A percentile compares a stretch with the other conserved stretches of the same genome.
These are phyloP conservation scores for Apiospora aurea DNA, from an alignment of 2,329 filamentous ascomycete genomes.

Conservation along the genomic window DNA sequence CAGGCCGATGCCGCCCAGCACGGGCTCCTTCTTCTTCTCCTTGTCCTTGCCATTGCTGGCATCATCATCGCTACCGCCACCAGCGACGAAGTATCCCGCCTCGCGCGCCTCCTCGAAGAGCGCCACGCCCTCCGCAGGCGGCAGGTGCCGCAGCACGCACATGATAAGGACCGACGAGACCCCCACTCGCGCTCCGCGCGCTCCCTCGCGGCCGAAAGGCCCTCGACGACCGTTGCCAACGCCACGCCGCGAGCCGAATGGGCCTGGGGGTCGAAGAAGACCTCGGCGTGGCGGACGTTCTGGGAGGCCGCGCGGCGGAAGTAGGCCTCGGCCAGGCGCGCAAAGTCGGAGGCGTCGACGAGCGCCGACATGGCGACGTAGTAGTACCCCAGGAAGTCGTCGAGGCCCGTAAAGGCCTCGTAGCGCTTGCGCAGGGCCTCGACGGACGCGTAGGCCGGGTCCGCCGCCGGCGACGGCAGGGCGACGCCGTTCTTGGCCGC, in stretches of 20 bases:
- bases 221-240: slow-evolving; percentile 24
- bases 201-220: slow-evolving; percentile 21
- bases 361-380: slow-evolving; percentile 25
- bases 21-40: neutral
- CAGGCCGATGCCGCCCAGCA: slow-evolving; percentile 25
- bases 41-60: neutral
- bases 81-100: slow-evolving; percentile 57
- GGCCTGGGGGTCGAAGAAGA: slow-evolving; percentile 30
- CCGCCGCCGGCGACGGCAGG: slow-evolving; percentile 51
- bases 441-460: slow-evolving; percentile 72
- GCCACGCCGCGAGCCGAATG: slow-evolving; percentile 27
- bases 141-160: slow-evolving; percentile 61
- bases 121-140: slow-evolving; percentile 60
- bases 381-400: slow-evolving; percentile 73
- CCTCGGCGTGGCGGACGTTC: slow-evolving; percentile 30
- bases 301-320: slow-evolving; percentile 26
- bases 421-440: slow-evolving; percentile 69
- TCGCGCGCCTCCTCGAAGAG: slow-evolving; percentile 52
- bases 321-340: slow-evolving; percentile 25
- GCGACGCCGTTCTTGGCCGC: slow-evolving; percentile 70
- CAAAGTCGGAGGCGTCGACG: slow-evolving; percentile 22
- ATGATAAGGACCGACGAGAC: slow-evolving; percentile 51
- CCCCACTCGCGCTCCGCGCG: slow-evolving; percentile 70
- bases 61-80: slow-evolving; percentile 72
- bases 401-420: slow-evolving; percentile 70